Evolutionary conservation across 805 yeast species (phyloP).

Genomic region (Tetrapisispora phaffii): DNA sequence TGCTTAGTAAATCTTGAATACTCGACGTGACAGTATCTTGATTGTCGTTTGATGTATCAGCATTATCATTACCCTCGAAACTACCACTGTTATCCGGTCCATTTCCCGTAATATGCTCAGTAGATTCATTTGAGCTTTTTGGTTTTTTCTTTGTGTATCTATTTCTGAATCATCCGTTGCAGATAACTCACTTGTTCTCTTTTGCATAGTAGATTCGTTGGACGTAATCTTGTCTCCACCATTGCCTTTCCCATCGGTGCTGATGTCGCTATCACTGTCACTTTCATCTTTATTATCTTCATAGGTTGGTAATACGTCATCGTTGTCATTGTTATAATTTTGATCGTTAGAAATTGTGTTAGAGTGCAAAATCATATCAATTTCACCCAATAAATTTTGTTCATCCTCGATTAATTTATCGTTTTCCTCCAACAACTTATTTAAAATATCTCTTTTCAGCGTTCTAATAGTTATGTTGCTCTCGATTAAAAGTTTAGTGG

Average conservation of each 20-base stretch:
- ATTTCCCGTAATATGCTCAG: background rate
- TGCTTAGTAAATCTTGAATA: constrained; percentile 29
- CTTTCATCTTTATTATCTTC: constrained; percentile 17
- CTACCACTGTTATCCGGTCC: background rate
- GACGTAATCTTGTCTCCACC: background rate
- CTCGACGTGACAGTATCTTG: constrained; percentile 23
- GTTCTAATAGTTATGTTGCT: constrained; percentile 25
- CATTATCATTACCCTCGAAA: background rate
- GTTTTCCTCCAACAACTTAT: constrained; percentile 20
- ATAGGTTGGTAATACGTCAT: constrained; percentile 24
- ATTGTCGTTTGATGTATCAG: background rate
- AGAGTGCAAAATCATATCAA: constrained; percentile 18
- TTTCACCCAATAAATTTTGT: constrained; percentile 18
- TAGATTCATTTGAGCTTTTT: background rate
- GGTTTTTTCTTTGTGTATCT: background rate
- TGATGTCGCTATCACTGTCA: constrained; percentile 7
- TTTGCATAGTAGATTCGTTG: constrained; percentile 1
- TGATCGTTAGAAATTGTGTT: constrained; percentile 15
- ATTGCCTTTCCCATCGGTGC: constrained; percentile 8
- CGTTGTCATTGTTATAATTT: background rate
- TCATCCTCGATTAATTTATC: constrained; percentile 23
- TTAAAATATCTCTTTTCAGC: constrained; percentile 17
- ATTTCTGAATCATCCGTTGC: background rate
- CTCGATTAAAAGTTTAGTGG: constrained; percentile 20
- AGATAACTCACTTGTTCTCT: background rate